A percentile compares a stretch with the other conserved stretches of the same genome.
phyloP scores from a whole-genome alignment of 805 yeast genomes.

The Scheffersomyces amazonensis region DNA sequence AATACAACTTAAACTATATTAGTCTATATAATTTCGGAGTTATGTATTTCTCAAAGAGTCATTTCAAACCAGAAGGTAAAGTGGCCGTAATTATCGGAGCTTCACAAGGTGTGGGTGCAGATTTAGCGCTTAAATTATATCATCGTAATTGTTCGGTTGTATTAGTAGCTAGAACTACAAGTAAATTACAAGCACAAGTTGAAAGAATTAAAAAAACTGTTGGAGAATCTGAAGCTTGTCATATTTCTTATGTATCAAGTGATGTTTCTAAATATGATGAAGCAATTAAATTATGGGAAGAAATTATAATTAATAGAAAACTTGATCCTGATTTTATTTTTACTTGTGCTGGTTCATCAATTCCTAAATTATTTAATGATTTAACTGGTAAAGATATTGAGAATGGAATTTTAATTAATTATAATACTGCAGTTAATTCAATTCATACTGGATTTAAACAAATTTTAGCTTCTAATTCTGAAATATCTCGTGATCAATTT shows the following conservation, averaged over 20 bases:
- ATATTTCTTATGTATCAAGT: conserved; percentile 48
- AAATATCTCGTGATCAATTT: conserved; percentile 6
- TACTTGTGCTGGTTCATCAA: conserved; percentile 86
- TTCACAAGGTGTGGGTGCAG: conserved; percentile 90
- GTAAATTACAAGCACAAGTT: conserved; percentile 53
- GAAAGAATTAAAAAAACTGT: conserved; percentile 32
- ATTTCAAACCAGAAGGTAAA: conserved; percentile 42
- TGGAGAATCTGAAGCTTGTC: conserved; percentile 13
- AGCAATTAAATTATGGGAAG: conserved; percentile 44
- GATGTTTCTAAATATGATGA: conserved; percentile 61
- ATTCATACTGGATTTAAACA: conserved; percentile 61
- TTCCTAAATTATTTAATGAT: conserved; percentile 76
- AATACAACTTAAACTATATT: too few species aligned
- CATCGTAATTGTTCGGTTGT: conserved; percentile 60
- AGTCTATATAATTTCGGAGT: too few species aligned
- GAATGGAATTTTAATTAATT: conserved; percentile 65
- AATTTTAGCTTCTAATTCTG: conserved; percentile 14
- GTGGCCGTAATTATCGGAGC: conserved; percentile 85
- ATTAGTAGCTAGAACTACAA: conserved; percentile 73
- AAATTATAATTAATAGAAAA: conserved; percentile 16
- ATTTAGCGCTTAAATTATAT: conserved; percentile 60
- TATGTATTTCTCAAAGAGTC: conserved; percentile 21
- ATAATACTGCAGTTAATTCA: conserved; percentile 67
- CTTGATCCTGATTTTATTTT: conserved; percentile 68
- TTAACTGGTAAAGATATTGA: conserved; percentile 55